Evolutionary conservation across 441 rosid genomes (phyloP), one percentile per base, ranked within the genome.

Genomic region (Raphanus hybrid): DNA sequence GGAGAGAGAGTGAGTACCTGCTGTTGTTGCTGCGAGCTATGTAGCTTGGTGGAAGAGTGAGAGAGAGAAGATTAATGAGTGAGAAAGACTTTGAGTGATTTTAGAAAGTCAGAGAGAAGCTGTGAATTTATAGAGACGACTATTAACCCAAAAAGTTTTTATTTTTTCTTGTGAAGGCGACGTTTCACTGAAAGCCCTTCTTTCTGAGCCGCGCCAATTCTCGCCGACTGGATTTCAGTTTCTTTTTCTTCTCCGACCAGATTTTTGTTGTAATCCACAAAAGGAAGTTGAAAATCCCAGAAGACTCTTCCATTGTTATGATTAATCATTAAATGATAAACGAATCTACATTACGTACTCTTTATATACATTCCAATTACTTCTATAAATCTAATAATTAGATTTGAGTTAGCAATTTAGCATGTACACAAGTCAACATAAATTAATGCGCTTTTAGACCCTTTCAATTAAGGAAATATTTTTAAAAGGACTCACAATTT

Each of bases 1-100:
- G 43, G 23, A 76, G 35, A 58, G 60, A 48, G 2, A n/a, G 54
- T 48, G 54, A 55, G 63, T 73, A 78, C 81, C 81, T 78, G 39
- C 4, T 23, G 26, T 23, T 23, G 26, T 23, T 23, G 26, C 48
- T 60, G 66, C 9, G 60, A 61, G 67, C 32, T 73, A 52, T 73
- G 70, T 58, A 63, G 67, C 26, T 62, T 62, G 12, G 32, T 69
- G 68, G 69, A 62, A 6, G 65, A 4, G 69, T 61, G 3, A 61
- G 15, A 41, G 29, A 77, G 37, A 34, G 8, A 12, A 1, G 4
- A 1, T 48, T 45, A 3, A 48, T n/a, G 41, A 48, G 27, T n/a
- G 16, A 45, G 61, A 39, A 45, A 37, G 37, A 34, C 37, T 34
- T 34, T 55, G 48, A 78, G 64, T 78, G 77, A 27, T 67, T 59